A percentile compares a stretch with the other conserved stretches of the same genome.
Evolutionary conservation across 768 basidiomycete genomes (phyloP).

Genomic region (Auricularia sp.): DNA sequence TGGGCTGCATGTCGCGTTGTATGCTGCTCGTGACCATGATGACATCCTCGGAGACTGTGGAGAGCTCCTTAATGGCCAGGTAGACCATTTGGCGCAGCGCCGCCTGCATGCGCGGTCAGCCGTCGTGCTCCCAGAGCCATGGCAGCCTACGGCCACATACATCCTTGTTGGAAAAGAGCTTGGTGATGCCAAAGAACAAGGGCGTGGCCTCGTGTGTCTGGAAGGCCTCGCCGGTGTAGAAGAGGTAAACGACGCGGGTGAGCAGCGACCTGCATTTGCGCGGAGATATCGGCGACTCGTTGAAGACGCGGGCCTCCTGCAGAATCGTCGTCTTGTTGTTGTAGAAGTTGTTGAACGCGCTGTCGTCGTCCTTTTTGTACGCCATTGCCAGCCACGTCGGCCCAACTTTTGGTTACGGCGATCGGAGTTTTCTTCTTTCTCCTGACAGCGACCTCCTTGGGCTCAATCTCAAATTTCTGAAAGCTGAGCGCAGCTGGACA

Average conservation of each 20-base stretch:
- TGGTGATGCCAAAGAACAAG: constrained; percentile 97
- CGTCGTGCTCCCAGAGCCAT: background rate
- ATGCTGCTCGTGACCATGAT: constrained; percentile 99
- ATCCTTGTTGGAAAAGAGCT: constrained; percentile 98
- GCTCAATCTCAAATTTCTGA: too few relatives aligned
- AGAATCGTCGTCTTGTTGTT: constrained; percentile 98
- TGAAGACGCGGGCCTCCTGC: constrained; percentile 97
- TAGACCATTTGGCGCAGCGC: constrained; percentile 97
- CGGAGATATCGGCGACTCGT: constrained; percentile 97
- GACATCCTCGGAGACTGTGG: constrained; percentile 92
- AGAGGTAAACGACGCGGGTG: constrained; percentile 90
- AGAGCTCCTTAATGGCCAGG: constrained; percentile 95
- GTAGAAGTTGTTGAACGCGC: constrained; percentile 79
- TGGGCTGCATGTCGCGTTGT: constrained; percentile 99
- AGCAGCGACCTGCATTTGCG: constrained; percentile 93
- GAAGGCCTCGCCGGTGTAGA: constrained; percentile 94
- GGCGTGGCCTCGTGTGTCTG: constrained; percentile 93
- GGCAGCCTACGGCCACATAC: constrained; percentile 40
- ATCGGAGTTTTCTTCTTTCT: background rate
- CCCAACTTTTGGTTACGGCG: background rate
- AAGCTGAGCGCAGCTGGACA: too few relatives aligned
- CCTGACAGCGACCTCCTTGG: too few relatives aligned
- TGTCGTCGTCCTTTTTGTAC: constrained; percentile 97
- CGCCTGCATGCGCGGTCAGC: constrained; percentile 40
- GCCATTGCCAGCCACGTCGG: constrained; percentile 48